Percentiles rank a stretch among this genome's conserved stretches.
Evolutionary conservation across 2,329 filamentous ascomycete species (phyloP).

Genomic region (Sporothrix globosa): DNA sequence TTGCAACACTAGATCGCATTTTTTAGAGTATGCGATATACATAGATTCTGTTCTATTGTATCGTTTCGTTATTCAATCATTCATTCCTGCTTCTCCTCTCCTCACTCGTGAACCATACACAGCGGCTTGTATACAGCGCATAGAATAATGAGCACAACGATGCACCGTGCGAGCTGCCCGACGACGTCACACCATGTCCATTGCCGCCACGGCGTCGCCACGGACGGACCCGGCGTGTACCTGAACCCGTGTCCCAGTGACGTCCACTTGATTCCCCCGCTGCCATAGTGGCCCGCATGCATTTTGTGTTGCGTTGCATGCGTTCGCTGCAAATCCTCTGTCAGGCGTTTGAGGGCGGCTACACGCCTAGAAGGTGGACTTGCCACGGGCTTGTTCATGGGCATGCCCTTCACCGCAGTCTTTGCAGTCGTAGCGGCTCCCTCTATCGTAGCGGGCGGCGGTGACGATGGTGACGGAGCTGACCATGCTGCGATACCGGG

Average conservation of each 20-base stretch:
- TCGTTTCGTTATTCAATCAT: no score
- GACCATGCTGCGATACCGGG: background rate
- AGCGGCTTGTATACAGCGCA: background rate
- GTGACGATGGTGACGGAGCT: background rate
- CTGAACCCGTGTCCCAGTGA: constrained; percentile 21
- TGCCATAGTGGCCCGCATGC: background rate
- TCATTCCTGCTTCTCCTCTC: background rate
- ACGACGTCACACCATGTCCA: constrained; percentile 1
- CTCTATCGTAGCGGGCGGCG: no score
- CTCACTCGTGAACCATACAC: background rate
- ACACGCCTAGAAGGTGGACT: background rate
- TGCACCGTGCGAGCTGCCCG: background rate
- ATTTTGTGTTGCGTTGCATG: background rate
- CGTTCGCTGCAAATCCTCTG: background rate
- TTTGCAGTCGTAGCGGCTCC: no score
- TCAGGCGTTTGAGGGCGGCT: background rate
- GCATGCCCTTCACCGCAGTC: no score
- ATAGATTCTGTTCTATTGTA: background rate
- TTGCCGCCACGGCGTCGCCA: constrained; percentile 14
- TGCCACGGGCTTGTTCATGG: no score
- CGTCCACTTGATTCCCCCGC: background rate
- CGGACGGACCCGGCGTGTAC: constrained; percentile 30
- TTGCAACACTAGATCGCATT: background rate
- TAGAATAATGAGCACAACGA: background rate
- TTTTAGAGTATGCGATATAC: background rate